Evolutionary conservation across 2,329 filamentous ascomycete genomes (phyloP).

Genomic region (Botrytis cinerea): DNA sequence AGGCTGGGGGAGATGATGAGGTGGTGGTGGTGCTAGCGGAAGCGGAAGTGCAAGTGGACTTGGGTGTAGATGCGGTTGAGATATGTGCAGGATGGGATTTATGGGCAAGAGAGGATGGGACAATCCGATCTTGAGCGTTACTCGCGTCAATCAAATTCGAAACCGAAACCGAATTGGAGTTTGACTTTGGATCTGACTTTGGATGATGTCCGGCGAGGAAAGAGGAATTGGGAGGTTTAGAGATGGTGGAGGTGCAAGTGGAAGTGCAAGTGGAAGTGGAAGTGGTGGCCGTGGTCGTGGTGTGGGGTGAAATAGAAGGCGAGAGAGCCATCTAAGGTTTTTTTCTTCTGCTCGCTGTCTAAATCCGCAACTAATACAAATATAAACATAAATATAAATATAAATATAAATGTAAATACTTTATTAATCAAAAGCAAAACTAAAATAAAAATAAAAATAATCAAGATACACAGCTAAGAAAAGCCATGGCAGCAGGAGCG

Average conservation of each 20-base stretch:
- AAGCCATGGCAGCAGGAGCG: not conserved
- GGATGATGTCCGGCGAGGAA: not conserved
- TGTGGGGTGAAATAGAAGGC: slow-evolving; percentile 23
- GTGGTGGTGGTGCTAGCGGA: not conserved
- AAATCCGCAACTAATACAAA: slow-evolving; percentile 1
- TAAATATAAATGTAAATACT: not conserved
- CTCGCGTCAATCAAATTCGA: slow-evolving; percentile 3
- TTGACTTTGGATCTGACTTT: not conserved
- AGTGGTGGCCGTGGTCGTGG: slow-evolving; percentile 1
- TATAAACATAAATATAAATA: not conserved
- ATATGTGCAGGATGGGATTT: not conserved
- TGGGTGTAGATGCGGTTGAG: not conserved
- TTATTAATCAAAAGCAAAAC: not conserved
- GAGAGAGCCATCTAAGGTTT: slow-evolving; percentile 28
- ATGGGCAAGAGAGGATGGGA: slow-evolving; percentile 4
- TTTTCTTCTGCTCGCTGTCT: not conserved
- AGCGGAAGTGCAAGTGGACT: not conserved
- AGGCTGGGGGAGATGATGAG: slow-evolving; percentile 5
- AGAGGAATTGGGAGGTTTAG: slow-evolving; percentile 16
- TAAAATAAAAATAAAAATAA: not conserved
- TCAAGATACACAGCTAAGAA: not conserved
- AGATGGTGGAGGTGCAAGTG: not conserved
- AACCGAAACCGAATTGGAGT: not conserved
- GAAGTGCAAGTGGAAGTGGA: slow-evolving; percentile 5
- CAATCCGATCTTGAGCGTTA: not conserved